Percentiles rank a stretch among this genome's conserved stretches.
Evolutionary conservation across 192 early-diverging fungal species (phyloP).

Genomic region (Coemansia sp.): DNA sequence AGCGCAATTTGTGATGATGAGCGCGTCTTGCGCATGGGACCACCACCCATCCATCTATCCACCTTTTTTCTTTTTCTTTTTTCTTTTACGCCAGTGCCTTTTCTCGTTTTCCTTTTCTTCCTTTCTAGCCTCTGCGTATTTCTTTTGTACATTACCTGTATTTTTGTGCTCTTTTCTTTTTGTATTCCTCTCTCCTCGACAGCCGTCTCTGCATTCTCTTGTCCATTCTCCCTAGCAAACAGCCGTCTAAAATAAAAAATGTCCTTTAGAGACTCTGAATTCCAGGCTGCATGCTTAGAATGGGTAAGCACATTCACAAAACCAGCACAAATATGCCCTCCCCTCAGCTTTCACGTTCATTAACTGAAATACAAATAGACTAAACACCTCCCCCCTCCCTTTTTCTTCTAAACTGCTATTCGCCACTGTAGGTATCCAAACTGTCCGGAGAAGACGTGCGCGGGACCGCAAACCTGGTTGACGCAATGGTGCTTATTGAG

Average conservation of each 20-base stretch:
- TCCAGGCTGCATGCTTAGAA: constrained; percentile 5
- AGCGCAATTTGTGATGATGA: background rate
- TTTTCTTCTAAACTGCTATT: background rate
- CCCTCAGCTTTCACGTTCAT: background rate
- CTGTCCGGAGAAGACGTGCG: constrained; percentile 24
- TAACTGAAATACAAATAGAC: background rate
- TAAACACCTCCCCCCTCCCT: background rate
- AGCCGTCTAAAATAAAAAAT: background rate
- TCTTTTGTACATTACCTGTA: background rate
- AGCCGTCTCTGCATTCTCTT: background rate
- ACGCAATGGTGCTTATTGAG: constrained; percentile 41
- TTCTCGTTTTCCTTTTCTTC: constrained; percentile 8
- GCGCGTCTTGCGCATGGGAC: no score
- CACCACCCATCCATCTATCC: background rate
- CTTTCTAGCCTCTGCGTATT: background rate
- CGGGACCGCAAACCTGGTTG: constrained; percentile 30
- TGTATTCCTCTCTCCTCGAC: background rate
- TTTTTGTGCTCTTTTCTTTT: constrained; percentile 6
- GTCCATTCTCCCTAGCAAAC: no score
- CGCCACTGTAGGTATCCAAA: constrained; percentile 24
- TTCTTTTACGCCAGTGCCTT: no score
- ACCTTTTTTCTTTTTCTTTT: no score
- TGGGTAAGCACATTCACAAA: constrained; percentile 1
- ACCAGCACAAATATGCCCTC: no score
- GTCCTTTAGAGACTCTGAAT: constrained; percentile 7